Evolutionary conservation across 139 green algal species (phyloP).

Genomic region (Chlorella sp.): DNA sequence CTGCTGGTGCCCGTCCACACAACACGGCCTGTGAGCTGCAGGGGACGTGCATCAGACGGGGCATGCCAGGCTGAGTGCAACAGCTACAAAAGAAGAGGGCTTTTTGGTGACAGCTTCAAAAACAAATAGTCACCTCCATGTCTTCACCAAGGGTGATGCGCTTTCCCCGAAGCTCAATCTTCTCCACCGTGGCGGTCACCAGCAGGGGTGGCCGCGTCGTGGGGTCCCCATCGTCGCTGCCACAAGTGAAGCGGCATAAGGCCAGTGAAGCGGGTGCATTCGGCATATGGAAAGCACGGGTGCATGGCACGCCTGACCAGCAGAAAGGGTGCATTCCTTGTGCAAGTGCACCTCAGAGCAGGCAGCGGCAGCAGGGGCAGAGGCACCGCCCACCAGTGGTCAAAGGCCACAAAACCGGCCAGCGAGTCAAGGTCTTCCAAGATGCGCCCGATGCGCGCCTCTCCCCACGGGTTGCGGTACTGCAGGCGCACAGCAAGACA

Average conservation of each 20-base stretch:
- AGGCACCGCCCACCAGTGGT: slow-evolving; percentile 59
- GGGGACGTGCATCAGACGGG: background rate
- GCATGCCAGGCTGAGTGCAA: too few relatives aligned
- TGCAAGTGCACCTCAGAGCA: too few relatives aligned
- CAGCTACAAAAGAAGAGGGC: too few relatives aligned
- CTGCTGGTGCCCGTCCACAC: slow-evolving; percentile 79
- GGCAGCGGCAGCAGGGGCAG: too few relatives aligned
- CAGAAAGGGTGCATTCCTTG: too few relatives aligned
- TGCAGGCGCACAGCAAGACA: background rate
- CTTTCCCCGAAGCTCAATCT: slow-evolving; percentile 57
- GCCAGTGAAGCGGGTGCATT: too few relatives aligned
- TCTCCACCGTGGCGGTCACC: slow-evolving; percentile 83
- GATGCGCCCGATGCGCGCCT: slow-evolving; percentile 76
- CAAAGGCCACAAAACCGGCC: slow-evolving; percentile 82
- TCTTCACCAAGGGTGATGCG: background rate
- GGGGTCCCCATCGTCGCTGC: slow-evolving; percentile 48
- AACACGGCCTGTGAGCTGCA: slow-evolving; percentile 61
- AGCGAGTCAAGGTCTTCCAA: slow-evolving; percentile 90
- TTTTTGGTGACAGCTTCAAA: too few relatives aligned
- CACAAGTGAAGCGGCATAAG: background rate
- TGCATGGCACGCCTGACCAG: too few relatives aligned
- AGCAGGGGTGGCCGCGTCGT: slow-evolving; percentile 66
- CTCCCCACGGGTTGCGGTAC: slow-evolving; percentile 78
- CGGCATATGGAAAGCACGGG: too few relatives aligned
- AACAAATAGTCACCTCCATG: background rate